phyloP scores from a whole-genome alignment of 129 eudicot genomes.

The Artemisia argyi region DNA sequence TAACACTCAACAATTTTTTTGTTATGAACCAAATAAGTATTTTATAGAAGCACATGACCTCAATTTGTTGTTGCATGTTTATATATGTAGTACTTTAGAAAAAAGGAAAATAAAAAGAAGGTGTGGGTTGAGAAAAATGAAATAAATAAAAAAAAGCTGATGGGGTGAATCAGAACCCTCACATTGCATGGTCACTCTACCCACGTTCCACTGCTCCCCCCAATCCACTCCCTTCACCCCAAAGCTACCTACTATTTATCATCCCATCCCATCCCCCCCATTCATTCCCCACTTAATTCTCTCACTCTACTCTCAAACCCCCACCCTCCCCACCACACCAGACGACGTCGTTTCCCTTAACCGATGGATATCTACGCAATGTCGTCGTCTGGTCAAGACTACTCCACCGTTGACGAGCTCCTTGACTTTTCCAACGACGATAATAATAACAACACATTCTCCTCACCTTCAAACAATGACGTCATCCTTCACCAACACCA shows the following conservation, averaged over 20 bases:
- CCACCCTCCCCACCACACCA: neutral
- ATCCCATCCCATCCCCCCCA: conserved; percentile 32
- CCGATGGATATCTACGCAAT: conserved; percentile 55
- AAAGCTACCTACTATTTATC: conserved; percentile 22
- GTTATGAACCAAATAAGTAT: no score
- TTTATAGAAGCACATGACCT: no score
- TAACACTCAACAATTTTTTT: no score
- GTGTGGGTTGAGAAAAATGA: neutral
- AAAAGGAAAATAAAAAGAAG: no score
- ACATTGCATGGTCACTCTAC: conserved; percentile 68
- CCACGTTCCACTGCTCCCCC: conserved; percentile 67
- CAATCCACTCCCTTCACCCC: conserved; percentile 31
- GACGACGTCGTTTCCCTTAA: neutral
- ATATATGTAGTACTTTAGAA: no score
- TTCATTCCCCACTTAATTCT: conserved; percentile 11
- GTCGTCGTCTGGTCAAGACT: conserved; percentile 38
- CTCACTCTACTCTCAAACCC: conserved; percentile 19
- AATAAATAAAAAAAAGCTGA: conserved; percentile 14
- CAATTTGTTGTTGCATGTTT: no score
- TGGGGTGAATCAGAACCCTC: conserved; percentile 26
- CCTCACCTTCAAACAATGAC: conserved; percentile 22
- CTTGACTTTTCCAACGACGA: conserved; percentile 63
- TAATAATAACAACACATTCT: conserved; percentile 24
- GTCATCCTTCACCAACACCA: conserved; percentile 26
- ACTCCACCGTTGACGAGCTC: conserved; percentile 59